Percentiles rank a stretch among this genome's conserved stretches.
phyloP scores from a whole-genome alignment of 2,329 filamentous ascomycete species.

The Colletotrichum ledebouriae region DNA sequence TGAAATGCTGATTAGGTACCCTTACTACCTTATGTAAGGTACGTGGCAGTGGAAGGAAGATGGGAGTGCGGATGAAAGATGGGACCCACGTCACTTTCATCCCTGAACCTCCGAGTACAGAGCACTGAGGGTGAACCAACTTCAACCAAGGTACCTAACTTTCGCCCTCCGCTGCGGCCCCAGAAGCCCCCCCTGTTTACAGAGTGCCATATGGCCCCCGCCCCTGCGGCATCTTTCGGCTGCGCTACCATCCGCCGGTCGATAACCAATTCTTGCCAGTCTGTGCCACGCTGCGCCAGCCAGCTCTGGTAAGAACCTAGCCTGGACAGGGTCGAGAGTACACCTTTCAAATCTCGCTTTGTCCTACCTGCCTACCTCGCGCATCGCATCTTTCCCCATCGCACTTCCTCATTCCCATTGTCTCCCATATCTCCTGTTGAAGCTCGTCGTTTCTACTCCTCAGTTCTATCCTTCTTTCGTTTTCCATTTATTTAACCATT shows the following conservation, averaged over 20 bases:
- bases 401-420: constrained; percentile 12
- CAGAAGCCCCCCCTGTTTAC: constrained; percentile 35
- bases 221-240: constrained; percentile 35
- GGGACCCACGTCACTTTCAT: no score
- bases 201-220: constrained; percentile 30
- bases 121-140: no score
- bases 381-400: constrained; percentile 22
- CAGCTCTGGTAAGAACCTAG: no score
- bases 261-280: constrained; percentile 26
- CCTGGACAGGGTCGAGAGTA: constrained; percentile 2
- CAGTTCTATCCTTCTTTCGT: neutral
- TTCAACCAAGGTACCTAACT: no score
- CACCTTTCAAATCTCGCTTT: constrained; percentile 28
- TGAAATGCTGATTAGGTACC: no score
- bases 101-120: no score
- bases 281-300: constrained; percentile 17
- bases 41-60: no score
- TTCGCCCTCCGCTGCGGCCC: neutral
- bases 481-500: neutral
- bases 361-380: neutral
- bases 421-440: neutral
- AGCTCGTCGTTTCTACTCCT: neutral
- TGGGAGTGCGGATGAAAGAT: no score
- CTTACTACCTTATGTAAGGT: no score
- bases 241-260: constrained; percentile 36